Evolutionary conservation across 2,329 filamentous ascomycete species (phyloP), one percentile per base, ranked within the genome.

Genomic region (Neoscytalidium dimidiatum): DNA sequence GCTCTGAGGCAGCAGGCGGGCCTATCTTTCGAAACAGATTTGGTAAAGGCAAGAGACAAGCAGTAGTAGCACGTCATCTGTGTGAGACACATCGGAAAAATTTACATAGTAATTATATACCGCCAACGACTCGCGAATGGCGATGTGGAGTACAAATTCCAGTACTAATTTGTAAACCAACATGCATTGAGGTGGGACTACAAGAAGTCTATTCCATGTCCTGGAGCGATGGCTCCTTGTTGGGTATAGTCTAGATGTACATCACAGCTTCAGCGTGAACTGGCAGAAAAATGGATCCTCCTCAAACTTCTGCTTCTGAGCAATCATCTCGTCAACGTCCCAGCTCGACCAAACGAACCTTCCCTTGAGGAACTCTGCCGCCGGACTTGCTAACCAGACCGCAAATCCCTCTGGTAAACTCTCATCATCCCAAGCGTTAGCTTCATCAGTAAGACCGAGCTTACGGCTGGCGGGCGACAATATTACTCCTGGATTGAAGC

Each of bases 321-420:
- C 35, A 11, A 41, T 41, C 35, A 41, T 13, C 13, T 41, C 35
- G 11, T 41, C 35, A 11, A 41, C 35, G n/a, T 41, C 35, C 35
- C 35, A 41, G 14, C 11, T 41, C 35, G 35, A 41, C 35, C 14
- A 14, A 17, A 41, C 61, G 35, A 70, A 66, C 46, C 62, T 64
- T 7, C 68, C 67, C 23, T 52, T 64, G n/a, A 69, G 23, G 35
- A 69, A 70, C 9, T 52, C 57, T 14, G 69, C 71, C 51, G 74
- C 72, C 2, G 68, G 67, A 56, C 68, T 72, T 26, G 74, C 70
- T 19, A 76, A 66, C 75, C 75, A 77, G 13, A 77, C 70, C 21
- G 60, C 67, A 66, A 77, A 77, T 9, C 48, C 48, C 17, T 14
- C 48, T 11, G 28, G 23, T 19, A 57, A 41, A 4, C 9, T 57